Evolutionary conservation across 305 asterid species (phyloP).

Genomic region (Rubia balearica): DNA sequence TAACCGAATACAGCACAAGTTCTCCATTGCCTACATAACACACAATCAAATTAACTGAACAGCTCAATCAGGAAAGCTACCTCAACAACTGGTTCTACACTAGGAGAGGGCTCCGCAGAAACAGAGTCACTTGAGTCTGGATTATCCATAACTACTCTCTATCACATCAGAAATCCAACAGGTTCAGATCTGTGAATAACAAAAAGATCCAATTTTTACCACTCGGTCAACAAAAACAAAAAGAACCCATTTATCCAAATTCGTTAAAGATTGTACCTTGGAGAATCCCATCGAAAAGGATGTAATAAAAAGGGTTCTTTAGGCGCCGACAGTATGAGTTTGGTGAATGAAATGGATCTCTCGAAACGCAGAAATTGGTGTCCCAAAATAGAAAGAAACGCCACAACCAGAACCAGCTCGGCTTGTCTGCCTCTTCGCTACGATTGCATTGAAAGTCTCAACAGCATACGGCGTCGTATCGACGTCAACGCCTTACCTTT

Average conservation of each 20-base stretch:
- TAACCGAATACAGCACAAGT: background rate
- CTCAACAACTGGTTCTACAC: constrained; percentile 43
- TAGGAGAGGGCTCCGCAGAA: constrained; percentile 25
- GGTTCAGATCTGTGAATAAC: constrained; percentile 44
- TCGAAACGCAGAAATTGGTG: background rate
- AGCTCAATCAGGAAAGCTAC: constrained; percentile 21
- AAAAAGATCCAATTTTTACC: constrained; percentile 22
- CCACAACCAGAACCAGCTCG: constrained; percentile 2
- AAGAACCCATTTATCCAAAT: constrained; percentile 2
- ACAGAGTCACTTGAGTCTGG: constrained; percentile 20
- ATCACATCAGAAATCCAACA: constrained; percentile 27
- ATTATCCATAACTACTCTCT: constrained; percentile 37
- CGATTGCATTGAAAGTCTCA: constrained; percentile 2
- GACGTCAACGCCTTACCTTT: constrained; percentile 11
- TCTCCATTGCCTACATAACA: background rate
- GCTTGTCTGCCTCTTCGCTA: background rate
- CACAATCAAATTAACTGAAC: background rate
- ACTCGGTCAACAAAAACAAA: background rate
- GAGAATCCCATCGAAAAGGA: background rate
- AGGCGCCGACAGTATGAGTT: background rate
- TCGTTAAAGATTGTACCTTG: background rate
- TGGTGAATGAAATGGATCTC: constrained; percentile 7
- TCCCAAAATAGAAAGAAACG: background rate
- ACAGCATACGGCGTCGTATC: background rate
- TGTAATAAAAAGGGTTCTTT: background rate